Evolutionary conservation across 305 asterid species (phyloP).

Genomic region (Andrographis paniculata): DNA sequence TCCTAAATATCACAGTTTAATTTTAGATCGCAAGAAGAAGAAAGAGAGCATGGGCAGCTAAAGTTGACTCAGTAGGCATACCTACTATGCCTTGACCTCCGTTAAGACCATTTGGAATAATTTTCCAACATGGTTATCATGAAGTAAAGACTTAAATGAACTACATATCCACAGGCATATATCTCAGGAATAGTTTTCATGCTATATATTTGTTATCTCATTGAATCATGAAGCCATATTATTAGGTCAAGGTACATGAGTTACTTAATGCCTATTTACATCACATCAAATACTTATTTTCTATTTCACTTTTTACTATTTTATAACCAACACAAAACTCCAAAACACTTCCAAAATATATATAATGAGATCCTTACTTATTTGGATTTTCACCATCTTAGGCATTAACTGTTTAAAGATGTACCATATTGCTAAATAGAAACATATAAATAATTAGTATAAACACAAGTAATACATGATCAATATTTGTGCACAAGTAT

Average conservation of each 20-base stretch:
- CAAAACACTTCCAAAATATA: constrained; percentile 4
- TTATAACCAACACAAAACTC: not conserved
- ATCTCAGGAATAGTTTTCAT: no score
- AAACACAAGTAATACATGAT: constrained; percentile 5
- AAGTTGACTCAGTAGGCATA: constrained; percentile 27
- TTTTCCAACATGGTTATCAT: constrained; percentile 91
- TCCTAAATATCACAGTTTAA: constrained; percentile 43
- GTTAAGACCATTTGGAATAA: constrained; percentile 64
- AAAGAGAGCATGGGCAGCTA: constrained; percentile 3
- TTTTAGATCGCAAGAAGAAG: not conserved
- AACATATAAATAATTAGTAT: not conserved
- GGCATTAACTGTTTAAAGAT: constrained; percentile 2
- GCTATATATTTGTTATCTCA: no score
- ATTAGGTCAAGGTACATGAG: no score
- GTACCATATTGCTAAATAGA: not conserved
- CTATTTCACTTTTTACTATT: not conserved
- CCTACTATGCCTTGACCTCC: constrained; percentile 83
- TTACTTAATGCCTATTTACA: no score
- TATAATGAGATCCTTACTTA: not conserved
- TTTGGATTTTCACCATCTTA: constrained; percentile 13
- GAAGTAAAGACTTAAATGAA: constrained; percentile 19
- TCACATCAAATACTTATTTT: no score
- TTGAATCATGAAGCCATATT: no score
- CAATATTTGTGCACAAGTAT: constrained; percentile 18
- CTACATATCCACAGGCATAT: constrained; percentile 6